Percentiles rank a stretch among this genome's conserved stretches.
These are phyloP conservation scores for Apiospora sp. DNA, from an alignment of 2,329 filamentous ascomycete genomes.

Conservation along the genomic window DNA sequence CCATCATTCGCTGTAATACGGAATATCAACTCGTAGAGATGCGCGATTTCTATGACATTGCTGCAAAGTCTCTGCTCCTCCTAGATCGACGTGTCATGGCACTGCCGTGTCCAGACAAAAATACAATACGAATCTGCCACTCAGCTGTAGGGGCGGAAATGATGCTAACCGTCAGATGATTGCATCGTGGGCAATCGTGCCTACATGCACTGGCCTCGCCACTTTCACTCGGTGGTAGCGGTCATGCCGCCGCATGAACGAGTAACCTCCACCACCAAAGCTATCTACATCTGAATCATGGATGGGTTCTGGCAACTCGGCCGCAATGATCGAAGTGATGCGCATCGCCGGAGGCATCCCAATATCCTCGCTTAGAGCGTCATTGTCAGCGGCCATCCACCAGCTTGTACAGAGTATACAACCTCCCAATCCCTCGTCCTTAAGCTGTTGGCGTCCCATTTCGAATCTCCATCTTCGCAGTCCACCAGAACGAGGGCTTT, in stretches of 20 bases:
- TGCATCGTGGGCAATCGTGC: neutral
- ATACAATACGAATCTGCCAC: neutral
- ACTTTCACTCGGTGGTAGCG: neutral
- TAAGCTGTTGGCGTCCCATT: too few relatives aligned
- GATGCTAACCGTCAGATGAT: too few relatives aligned
- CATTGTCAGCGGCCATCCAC: neutral
- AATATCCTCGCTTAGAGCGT: neutral
- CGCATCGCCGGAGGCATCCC: neutral
- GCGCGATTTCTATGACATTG: neutral
- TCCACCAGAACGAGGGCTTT: neutral
- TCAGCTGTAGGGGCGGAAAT: neutral
- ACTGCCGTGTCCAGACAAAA: too few relatives aligned
- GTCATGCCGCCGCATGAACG: neutral
- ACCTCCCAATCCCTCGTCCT: neutral
- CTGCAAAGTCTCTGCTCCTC: neutral
- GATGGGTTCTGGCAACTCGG: neutral
- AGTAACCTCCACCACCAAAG: neutral
- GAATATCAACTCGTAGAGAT: neutral
- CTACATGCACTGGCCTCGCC: neutral
- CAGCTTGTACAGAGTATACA: neutral
- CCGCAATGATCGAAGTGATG: too few relatives aligned
- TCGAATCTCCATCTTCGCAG: neutral
- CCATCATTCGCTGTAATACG: neutral
- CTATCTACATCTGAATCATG: neutral
- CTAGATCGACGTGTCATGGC: neutral